Base-by-base conservation (phyloP, 2,329 filamentous ascomycete genomes). In the Fusarium nanum region DNA sequence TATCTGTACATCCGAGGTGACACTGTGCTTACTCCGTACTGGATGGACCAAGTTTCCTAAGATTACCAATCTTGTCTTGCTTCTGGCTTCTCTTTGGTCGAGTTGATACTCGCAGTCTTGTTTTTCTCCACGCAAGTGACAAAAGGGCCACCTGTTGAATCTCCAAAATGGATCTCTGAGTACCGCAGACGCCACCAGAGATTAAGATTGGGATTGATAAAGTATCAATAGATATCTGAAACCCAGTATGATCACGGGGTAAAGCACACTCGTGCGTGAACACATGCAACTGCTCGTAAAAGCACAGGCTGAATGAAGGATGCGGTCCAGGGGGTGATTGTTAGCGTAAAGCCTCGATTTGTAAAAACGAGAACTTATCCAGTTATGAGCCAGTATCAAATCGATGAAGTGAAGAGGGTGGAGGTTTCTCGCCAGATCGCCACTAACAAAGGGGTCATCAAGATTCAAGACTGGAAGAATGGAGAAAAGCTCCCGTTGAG, bases 291-390 rank as follows among this genome's bases (percentile, higher is more conserved):
- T 63, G 55, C 30, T 57, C 20, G 55, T 64, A 63, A 65, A 70
- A 67, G 70, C 60, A 50, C 56, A 61, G 42, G 57, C 60, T 67
- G 52, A 49, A 53, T 56, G 48, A 50, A 58, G 56, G 69, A 71
- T 60, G 55, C 69, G 61, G 69, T 55, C 57, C 60, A 60, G 62
- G 63, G 50, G 41, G n/a, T 47, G 49, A 30, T 27, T 40, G 37
- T 56, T 74, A 74, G 72, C 62, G 72, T 59, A 45, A 50, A 60
- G 67, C 49, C 61, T 68, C 60, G 49, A 56, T 60, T 67, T 60
- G 20, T 28, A 60, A 54, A 63, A 44, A 37, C 20, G 30, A 50
- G 48, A 23, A 23, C 32, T 22, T 16, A 37, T 40, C 67, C 64
- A 57, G 53, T 58, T 28, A 58, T 48, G 56, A 50, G 20, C 20